A percentile compares a stretch with the other conserved stretches of the same genome.
Evolutionary conservation across 108 stramenopile species (phyloP).

Genomic region (Discostella pseudostelligera): DNA sequence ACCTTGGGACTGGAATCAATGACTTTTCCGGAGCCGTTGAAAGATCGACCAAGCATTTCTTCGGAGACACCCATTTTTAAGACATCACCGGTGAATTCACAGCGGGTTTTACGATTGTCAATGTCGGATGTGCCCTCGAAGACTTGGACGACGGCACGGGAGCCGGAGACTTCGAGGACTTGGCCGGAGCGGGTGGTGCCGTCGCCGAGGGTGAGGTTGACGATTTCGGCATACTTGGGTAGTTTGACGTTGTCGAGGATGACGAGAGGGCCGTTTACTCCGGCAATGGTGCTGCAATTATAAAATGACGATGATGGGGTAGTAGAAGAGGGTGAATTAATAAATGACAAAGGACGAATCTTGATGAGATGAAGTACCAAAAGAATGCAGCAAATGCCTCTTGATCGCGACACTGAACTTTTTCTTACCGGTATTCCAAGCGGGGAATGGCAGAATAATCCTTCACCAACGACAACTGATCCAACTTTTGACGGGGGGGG

Average conservation of each 20-base stretch:
- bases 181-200: conserved; percentile 96
- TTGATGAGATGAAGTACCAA: conserved; percentile 3
- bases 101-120: conserved; percentile 97
- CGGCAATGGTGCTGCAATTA: conserved; percentile 89
- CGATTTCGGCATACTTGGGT: conserved; percentile 98
- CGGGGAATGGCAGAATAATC: conserved; percentile 88
- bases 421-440: conserved; percentile 83
- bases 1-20: conserved; percentile 98
- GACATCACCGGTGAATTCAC: conserved; percentile 98
- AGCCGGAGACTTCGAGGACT: conserved; percentile 96
- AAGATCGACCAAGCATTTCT: conserved; percentile 97
- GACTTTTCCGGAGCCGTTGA: conserved; percentile 99
- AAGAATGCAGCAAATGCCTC: background rate
- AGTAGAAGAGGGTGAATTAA: conserved; percentile 6
- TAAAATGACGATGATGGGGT: conserved; percentile 5
- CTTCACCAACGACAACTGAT: conserved; percentile 83
- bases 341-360: background rate
- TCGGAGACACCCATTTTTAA: conserved; percentile 99
- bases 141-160: conserved; percentile 98
- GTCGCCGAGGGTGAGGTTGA: conserved; percentile 93
- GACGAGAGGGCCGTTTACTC: conserved; percentile 99
- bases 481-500: conserved; percentile 77
- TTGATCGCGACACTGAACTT: background rate
- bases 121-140: conserved; percentile 99
- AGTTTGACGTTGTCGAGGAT: conserved; percentile 99